These are phyloP conservation scores for Hylodesmum podocarpum DNA, from an alignment of 306 rosid species.

Conservation along the genomic window DNA sequence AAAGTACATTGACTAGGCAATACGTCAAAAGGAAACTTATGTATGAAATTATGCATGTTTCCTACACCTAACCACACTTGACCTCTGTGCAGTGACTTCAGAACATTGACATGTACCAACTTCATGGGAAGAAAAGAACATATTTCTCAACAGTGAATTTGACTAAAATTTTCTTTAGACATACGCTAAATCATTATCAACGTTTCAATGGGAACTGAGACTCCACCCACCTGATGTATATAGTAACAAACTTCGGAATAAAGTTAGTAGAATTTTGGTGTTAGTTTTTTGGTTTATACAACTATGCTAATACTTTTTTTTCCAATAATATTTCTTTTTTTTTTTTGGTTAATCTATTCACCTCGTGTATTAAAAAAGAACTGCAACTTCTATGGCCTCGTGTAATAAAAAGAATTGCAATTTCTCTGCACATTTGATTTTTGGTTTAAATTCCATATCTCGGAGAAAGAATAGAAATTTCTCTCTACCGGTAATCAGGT, in stretches of 20 bases:
- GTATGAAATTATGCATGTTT: neutral
- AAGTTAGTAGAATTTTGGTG: neutral
- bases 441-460: neutral
- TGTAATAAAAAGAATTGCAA: neutral
- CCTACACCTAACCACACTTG: conserved; percentile 14
- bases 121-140: neutral
- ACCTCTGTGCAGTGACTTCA: neutral
- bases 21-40: conserved; percentile 25
- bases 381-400: neutral
- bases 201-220: neutral
- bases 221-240: neutral
- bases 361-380: neutral
- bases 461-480: neutral
- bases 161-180: neutral
- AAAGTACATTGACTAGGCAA: conserved; percentile 19
- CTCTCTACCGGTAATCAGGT: neutral
- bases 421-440: neutral
- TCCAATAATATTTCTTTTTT: no score
- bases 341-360: no score
- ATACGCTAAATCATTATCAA: neutral
- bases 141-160: conserved; percentile 22
- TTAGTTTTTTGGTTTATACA: neutral
- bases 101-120: conserved; percentile 25
- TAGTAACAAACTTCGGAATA: neutral
- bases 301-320: neutral